phyloP scores from a whole-genome alignment of 1,284 basidiomycete genomes.

The Puccinia horiana region DNA sequence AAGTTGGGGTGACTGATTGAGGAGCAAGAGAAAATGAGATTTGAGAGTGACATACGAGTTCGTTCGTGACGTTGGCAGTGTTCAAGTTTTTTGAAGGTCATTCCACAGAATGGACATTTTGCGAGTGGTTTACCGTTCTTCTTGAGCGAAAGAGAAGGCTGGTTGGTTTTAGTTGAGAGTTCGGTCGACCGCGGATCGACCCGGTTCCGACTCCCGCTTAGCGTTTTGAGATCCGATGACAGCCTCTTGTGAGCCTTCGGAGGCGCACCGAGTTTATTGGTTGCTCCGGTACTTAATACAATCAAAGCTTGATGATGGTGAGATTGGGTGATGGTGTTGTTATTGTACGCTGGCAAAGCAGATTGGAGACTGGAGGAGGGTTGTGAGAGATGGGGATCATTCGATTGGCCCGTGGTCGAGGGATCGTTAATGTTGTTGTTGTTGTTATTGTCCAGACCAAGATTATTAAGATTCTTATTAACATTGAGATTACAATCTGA shows the following conservation, averaged over 20 bases:
- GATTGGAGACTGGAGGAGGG: not conserved
- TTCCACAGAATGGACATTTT: constrained; percentile 46
- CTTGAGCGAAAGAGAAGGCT: not conserved
- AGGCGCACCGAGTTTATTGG: not conserved
- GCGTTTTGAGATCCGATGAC: not conserved
- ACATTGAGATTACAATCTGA: not conserved
- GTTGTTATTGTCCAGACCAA: not conserved
- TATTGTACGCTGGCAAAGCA: not conserved
- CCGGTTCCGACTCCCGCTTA: not conserved
- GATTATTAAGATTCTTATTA: too few species aligned
- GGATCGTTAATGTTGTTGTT: not conserved
- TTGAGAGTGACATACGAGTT: constrained; percentile 40
- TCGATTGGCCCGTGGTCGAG: not conserved
- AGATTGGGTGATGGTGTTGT: not conserved
- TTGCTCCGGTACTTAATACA: not conserved
- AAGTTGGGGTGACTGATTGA: not conserved
- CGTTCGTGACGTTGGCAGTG: constrained; percentile 49
- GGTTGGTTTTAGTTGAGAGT: not conserved
- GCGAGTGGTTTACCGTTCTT: constrained; percentile 38
- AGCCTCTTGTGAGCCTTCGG: not conserved
- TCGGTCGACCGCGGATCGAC: not conserved
- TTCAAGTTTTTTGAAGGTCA: constrained; percentile 49
- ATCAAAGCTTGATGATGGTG: constrained; percentile 9
- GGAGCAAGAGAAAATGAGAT: not conserved
- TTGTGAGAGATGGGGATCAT: constrained; percentile 14